Conservation (phyloP, 345 rosid species). For the Eucalyptus dawsonii region DNA sequence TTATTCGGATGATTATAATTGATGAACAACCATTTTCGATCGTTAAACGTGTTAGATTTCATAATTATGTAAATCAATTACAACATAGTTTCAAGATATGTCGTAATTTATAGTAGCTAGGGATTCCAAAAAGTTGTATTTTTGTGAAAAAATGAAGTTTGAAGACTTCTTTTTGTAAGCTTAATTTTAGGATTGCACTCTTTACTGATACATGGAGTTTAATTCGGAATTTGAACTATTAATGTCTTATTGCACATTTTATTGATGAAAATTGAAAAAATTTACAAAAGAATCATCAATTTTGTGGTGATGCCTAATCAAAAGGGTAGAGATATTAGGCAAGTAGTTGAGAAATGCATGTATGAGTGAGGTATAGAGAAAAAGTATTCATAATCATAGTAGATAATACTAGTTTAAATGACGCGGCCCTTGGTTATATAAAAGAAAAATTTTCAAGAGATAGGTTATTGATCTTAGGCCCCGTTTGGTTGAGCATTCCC, state of each 20-base stretch:
- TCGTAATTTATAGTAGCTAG: not conserved
- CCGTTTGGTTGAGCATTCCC: too few relatives aligned
- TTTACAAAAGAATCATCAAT: not conserved
- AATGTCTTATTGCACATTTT: not conserved
- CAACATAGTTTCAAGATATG: not conserved
- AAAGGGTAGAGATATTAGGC: not conserved
- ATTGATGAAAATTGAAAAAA: not conserved
- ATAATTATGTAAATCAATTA: not conserved
- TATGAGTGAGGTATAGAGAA: not conserved
- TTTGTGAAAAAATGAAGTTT: not conserved
- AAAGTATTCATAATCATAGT: not conserved
- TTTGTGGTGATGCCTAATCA: not conserved
- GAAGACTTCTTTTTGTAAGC: not conserved
- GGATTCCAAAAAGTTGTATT: not conserved
- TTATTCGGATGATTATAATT: not conserved
- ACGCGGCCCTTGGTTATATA: accelerated
- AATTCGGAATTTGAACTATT: not conserved
- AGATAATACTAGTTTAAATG: not conserved
- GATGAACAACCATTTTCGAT: not conserved
- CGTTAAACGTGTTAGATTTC: accelerated
- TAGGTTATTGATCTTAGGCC: not conserved
- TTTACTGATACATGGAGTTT: accelerated
- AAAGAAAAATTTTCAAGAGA: not conserved
- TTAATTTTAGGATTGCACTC: not conserved
- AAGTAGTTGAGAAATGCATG: not conserved